phyloP scores from a whole-genome alignment of 73 alveolate species.

The Paramecium biaurelia region DNA sequence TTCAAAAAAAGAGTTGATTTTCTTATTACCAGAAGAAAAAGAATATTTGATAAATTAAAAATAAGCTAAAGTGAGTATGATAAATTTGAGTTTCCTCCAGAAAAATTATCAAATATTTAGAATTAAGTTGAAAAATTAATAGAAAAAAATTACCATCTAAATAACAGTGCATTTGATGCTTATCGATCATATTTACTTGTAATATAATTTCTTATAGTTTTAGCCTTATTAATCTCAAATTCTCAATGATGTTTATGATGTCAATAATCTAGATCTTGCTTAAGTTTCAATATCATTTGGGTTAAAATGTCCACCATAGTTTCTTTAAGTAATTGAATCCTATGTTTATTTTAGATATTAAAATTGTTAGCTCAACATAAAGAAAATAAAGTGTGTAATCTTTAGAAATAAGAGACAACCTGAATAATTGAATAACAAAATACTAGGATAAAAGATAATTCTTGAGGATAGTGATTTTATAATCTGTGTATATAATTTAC shows the following conservation, averaged over 20 bases:
- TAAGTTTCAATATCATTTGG: slow-evolving; percentile 93
- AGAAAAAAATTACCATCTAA: slow-evolving; percentile 95
- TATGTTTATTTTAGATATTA: slow-evolving; percentile 3
- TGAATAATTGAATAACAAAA: not conserved
- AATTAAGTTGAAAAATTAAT: slow-evolving; percentile 92
- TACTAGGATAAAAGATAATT: not conserved
- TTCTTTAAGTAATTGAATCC: slow-evolving; percentile 24
- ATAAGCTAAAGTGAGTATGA: slow-evolving; percentile 90
- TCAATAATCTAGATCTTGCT: slow-evolving; percentile 92
- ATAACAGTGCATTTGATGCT: slow-evolving; percentile 96
- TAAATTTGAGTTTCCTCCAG: slow-evolving; percentile 97
- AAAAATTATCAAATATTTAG: slow-evolving; percentile 92
- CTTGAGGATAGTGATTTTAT: not conserved
- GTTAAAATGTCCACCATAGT: slow-evolving; percentile 95
- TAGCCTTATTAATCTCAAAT: slow-evolving; percentile 92
- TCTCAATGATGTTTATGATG: slow-evolving; percentile 94
- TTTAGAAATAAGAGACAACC: not conserved
- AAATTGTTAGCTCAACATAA: slow-evolving; percentile 42
- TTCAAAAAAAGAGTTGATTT: slow-evolving; percentile 95
- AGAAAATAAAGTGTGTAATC: slow-evolving; percentile 59
- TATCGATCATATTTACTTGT: slow-evolving; percentile 82
- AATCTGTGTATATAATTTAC: not conserved
- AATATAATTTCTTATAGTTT: not conserved
- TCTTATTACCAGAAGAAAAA: slow-evolving; percentile 96
- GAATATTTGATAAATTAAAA: slow-evolving; percentile 89